Base-by-base conservation (phyloP, 148 eudicot genomes). In the Silene latifolia region DNA sequence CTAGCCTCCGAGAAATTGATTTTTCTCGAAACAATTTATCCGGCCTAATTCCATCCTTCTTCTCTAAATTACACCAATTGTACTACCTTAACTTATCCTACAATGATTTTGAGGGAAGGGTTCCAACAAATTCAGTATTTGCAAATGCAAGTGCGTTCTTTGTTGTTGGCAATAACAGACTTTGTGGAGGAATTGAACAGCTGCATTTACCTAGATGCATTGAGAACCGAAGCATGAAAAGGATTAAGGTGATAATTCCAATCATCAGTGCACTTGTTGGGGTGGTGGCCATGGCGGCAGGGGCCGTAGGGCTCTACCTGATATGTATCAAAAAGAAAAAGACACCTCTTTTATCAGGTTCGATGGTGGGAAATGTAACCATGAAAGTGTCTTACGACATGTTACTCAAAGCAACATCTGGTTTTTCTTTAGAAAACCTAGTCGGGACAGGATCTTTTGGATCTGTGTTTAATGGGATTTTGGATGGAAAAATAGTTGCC, bases 21-120 rank as follows among this genome's bases (percentile, higher is more conserved):
- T 77, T 87, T 46, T 88, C 88, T 5, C 73, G 4, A 15, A 88
- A 88, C 56, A 78, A 82, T 15, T 71, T 86, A 17, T 82, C 86
- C 0, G 86, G 88, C 1, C 19, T 39, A 21, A 83, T 83, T 35
- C 86, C 86, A 80, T 66, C 35, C 83, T 12, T 75, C 88, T 0
- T 73, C 78, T 0, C 78, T 83, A 5, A 44, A 72, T 84, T 44
- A 83, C 85, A 1, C 6, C 18, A 13, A 42, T 35, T 35, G 74
- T 53, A 46, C 81, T 21, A 81, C 70, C 8, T 13, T 54, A 70
- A 71, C 48, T 27, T 60, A 35, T 35, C 42, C 68, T 18, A 80
- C 86, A 87, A 80, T 29, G 42, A 24, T 10, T 74, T 87, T 23
- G 47, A 42, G 7, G 78, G 81, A 3, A 71, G 27, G 29, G 51